A percentile compares a stretch with the other conserved stretches of the same genome.
These are phyloP conservation scores for Hypoxylon sp. DNA, from an alignment of 2,329 filamentous ascomycete genomes.

Conservation along the genomic window DNA sequence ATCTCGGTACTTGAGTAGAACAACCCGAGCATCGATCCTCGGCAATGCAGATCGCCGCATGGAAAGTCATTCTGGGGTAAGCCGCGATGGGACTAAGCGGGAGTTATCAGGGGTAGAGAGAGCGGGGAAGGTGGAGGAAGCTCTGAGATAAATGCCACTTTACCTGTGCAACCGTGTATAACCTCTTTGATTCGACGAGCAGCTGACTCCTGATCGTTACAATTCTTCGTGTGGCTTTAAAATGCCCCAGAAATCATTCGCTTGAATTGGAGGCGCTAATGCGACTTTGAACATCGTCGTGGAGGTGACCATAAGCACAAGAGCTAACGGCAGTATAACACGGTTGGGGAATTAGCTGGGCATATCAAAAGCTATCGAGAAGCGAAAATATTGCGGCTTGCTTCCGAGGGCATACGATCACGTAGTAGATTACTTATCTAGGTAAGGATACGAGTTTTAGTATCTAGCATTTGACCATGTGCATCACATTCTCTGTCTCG, in stretches of 20 bases:
- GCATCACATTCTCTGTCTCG: neutral
- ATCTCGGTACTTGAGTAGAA: conserved; percentile 22
- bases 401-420: neutral
- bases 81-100: conserved; percentile 20
- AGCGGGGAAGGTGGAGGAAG: conserved; percentile 43
- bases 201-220: conserved; percentile 10
- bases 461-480: neutral
- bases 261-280: conserved; percentile 3
- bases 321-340: conserved; percentile 3
- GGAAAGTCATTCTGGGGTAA: conserved; percentile 21
- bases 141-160: conserved; percentile 15
- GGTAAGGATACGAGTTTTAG: neutral
- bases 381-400: neutral
- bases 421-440: neutral
- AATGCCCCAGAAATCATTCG: conserved; percentile 15
- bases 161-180: neutral
- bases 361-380: neutral
- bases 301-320: conserved; percentile 21
- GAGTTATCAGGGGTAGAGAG: conserved; percentile 19
- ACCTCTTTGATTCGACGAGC: conserved; percentile 21
- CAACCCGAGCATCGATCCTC: conserved; percentile 14
- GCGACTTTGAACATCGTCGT: conserved; percentile 5
- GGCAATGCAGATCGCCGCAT: conserved; percentile 23
- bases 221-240: conserved; percentile 13
- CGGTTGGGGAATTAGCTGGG: conserved; percentile 3